Percentiles rank a stretch among this genome's conserved stretches.
phyloP scores from a whole-genome alignment of 495 filamentous ascomycete species.

The Hyaloscypha variabilis region DNA sequence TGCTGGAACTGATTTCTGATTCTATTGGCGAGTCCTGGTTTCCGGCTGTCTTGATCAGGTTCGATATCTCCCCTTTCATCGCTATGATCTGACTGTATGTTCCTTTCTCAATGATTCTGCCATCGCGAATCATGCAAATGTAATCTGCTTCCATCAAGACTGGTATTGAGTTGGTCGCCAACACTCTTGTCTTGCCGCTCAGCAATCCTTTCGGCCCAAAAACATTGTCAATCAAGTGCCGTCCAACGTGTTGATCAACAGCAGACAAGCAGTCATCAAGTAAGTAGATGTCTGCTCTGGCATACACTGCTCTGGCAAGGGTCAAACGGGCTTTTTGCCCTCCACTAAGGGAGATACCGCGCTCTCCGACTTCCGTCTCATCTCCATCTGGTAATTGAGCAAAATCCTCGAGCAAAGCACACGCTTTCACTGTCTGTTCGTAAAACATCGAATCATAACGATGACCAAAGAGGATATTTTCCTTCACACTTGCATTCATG shows the following conservation, averaged over 20 bases:
- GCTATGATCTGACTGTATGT: constrained; percentile 89
- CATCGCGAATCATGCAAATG: constrained; percentile 81
- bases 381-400: constrained; percentile 92
- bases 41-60: constrained; percentile 77
- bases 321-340: constrained; percentile 96
- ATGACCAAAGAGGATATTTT: constrained; percentile 98
- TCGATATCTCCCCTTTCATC: constrained; percentile 88
- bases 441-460: constrained; percentile 95
- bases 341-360: constrained; percentile 95
- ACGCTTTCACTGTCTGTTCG: constrained; percentile 90
- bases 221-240: constrained; percentile 92
- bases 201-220: constrained; percentile 85
- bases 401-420: constrained; percentile 91
- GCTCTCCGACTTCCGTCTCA: constrained; percentile 94
- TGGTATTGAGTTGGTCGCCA: constrained; percentile 95
- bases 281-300: constrained; percentile 94
- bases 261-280: constrained; percentile 94
- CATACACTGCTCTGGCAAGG: constrained; percentile 95
- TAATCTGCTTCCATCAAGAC: constrained; percentile 86
- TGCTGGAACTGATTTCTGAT: constrained; percentile 55
- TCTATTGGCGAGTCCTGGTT: constrained; percentile 55
- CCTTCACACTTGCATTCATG: constrained; percentile 95
- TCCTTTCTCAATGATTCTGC: constrained; percentile 82
- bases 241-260: constrained; percentile 96
- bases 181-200: constrained; percentile 82